Base-by-base conservation (phyloP, 2,329 filamentous ascomycete species). In the Rutstroemia sp. region DNA sequence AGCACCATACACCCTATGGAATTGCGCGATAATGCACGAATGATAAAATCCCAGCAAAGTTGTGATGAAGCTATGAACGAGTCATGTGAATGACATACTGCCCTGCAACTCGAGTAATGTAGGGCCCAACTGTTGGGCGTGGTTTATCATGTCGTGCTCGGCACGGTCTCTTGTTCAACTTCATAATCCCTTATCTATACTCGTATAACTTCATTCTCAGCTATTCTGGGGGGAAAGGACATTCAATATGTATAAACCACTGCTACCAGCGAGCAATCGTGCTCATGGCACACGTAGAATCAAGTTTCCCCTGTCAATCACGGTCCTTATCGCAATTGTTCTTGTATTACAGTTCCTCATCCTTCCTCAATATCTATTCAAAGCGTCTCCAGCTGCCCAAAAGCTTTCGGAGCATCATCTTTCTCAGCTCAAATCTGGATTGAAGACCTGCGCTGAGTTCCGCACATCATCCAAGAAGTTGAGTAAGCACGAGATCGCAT, bases 381-480 rank as follows among this genome's bases (percentile, higher is more conserved):
- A 54, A 34, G 21, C 39, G 45, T 61, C 61, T 18, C 58, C 61
- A 10, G 59, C 49, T 30, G 55, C 58, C 21, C 21, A 57, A 18
- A 58, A 57, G 30, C 55, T 67, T 34, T 61, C 62, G 9, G 49
- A 61, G 42, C 60, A 59, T 50, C 59, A 67, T 14, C 45, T 63
- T 18, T 53, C 62, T 14, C 59, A 53, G 25, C 56, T 69, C 18
- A 54, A 65, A 38, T 59, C 57, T 18, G 59, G 61, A 19, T 56
- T 70, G 1, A 57, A 60, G 5, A 66, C 64, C 59, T 71, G 69
- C 58, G 61, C 59, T 14, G 61, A 63, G 44, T 59, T 63, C 27
- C 57, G 61, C 14, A 62, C 62, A 6, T 62, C 62, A 48, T 61
- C 64, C 16, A 50, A 42, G 37, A 37, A 51, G 34, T 51, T 37